Percentiles rank a stretch among this genome's conserved stretches.
Conservation (phyloP, 768 basidiomycete species). For the Tylopilus felleus region DNA sequence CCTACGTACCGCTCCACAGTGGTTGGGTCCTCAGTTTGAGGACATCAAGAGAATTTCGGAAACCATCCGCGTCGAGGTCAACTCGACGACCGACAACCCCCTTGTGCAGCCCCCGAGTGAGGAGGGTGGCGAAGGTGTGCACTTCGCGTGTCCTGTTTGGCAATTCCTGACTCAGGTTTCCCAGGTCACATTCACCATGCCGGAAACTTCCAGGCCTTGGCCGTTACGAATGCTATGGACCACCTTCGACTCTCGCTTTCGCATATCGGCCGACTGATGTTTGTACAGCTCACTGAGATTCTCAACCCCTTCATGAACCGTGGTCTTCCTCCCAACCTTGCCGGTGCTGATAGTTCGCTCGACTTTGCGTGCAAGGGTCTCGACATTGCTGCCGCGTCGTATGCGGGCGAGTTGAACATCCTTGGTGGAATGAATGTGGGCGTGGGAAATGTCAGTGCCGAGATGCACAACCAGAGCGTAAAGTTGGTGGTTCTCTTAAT, state of each 20-base stretch:
- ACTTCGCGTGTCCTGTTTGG: not conserved
- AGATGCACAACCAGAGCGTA: conserved; percentile 91
- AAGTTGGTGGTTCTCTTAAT: conserved; percentile 50
- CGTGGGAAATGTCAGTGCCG: conserved; percentile 80
- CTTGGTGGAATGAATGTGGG: conserved; percentile 74
- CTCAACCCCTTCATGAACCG: conserved; percentile 63
- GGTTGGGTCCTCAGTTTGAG: conserved; percentile 82
- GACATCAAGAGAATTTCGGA: conserved; percentile 65
- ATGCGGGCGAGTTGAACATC: conserved; percentile 76
- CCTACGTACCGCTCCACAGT: conserved; percentile 75
- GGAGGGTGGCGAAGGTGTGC: conserved; percentile 29
- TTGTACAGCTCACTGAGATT: conserved; percentile 57
- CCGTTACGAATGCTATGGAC: conserved; percentile 85
- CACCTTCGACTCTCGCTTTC: conserved; percentile 74
- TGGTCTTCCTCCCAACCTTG: conserved; percentile 76
- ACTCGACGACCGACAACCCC: conserved; percentile 89
- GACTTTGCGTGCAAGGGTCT: conserved; percentile 84
- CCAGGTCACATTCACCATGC: conserved; percentile 66
- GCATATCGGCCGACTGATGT: conserved; percentile 67
- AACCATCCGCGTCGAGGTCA: conserved; percentile 71
- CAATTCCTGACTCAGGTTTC: not conserved
- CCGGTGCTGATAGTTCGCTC: conserved; percentile 75
- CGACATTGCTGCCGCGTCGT: conserved; percentile 81
- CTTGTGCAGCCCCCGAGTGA: conserved; percentile 78
- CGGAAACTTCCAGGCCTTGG: conserved; percentile 88